These are phyloP conservation scores for Phytophthora fragariaefolia DNA, from an alignment of 352 stramenopile genomes.

Conservation along the genomic window DNA sequence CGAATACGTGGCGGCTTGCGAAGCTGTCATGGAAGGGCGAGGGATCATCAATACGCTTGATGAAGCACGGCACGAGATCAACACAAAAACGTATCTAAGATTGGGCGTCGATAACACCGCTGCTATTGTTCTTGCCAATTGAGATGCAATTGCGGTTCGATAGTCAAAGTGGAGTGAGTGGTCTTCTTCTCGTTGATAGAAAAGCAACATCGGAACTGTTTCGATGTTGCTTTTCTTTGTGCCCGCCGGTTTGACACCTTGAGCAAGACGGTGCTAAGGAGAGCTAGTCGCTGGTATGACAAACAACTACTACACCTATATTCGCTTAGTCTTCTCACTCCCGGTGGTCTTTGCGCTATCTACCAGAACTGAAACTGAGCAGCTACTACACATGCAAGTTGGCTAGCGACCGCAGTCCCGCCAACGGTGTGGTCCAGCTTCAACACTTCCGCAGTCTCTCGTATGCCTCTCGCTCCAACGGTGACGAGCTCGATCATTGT, in stretches of 20 bases:
- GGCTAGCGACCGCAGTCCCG: neutral
- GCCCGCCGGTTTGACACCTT: neutral
- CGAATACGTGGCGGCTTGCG: no score
- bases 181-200: no score
- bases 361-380: neutral
- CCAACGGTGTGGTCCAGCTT: neutral
- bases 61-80: no score
- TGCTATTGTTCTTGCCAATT: no score
- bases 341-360: neutral
- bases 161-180: no score
- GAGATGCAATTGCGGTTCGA: no score
- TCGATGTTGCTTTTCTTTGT: neutral
- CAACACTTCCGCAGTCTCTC: neutral
- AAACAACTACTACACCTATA: neutral
- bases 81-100: no score
- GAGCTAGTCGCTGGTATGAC: neutral
- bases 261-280: neutral
- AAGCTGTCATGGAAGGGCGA: no score
- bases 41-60: no score
- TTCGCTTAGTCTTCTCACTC: neutral
- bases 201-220: no score
- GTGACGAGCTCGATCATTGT: neutral
- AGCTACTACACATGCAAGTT: neutral
- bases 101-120: no score
- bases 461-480: neutral